Evolutionary conservation across 371 early-diverging fungal genomes (phyloP), one percentile per base, ranked within the genome.

Genomic region (Mucor racemosus): DNA sequence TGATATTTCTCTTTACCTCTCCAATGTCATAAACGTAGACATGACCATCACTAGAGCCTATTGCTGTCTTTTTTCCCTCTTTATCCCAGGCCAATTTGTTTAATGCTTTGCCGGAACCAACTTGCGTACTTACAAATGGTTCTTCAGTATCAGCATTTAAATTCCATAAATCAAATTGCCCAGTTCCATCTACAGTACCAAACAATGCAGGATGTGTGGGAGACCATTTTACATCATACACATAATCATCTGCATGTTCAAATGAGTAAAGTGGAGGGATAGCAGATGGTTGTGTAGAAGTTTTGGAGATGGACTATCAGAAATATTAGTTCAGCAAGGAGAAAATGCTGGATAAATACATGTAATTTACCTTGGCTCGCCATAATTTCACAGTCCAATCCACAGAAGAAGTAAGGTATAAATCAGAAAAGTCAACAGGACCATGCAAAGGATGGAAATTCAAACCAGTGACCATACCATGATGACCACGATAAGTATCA

Each of bases 311-410:
- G 13, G 90, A 87, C 80, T 91, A 54, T 11, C 7, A 42, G 0
- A 1, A 3, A 7, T n/a, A n/a, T 14, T 42, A 17, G 1, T 6
- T 7, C 15, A 42, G 4, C 42, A 14, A 42, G 15, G 3, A 42
- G 3, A 1, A 19, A 6, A 19, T 17, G 7, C 3, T 46, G n/a
- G 21, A 9, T 19, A n/a, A n/a, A n/a, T n/a, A 19, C 19, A 19
- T 3, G 6, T 5, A 14, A 36, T 34, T 71, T 73, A 90, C 91
- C 85, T 93, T 92, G 6, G 93, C 87, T 57, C 95, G 85, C 98
- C 98, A 99, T 26, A 99, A 81, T 66, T 96, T 95, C 62, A 95
- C 91, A 1, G 97, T 95, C 97, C 97, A 99, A 75, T 97, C 98
- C 4, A 97, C 93, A 7, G 93, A 93, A 35, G 90, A 84, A 0